phyloP scores from a whole-genome alignment of 2,329 filamentous ascomycete genomes.

The Colletotrichum horii region DNA sequence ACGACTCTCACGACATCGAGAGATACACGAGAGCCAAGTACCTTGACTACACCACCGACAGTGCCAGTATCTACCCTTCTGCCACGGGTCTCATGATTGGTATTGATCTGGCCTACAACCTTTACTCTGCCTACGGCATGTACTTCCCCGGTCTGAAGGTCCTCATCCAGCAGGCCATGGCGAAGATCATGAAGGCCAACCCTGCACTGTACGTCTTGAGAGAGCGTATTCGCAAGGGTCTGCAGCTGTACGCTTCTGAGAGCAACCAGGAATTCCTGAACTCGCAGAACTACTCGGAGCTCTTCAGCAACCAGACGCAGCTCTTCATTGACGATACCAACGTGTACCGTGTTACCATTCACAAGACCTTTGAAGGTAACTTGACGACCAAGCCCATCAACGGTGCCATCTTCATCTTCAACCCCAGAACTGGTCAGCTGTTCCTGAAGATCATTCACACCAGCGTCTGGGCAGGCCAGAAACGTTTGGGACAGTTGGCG shows the following conservation, averaged over 20 bases:
- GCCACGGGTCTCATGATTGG: conserved; percentile 97
- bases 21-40: conserved; percentile 98
- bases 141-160: conserved; percentile 98
- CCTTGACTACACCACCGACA: conserved; percentile 97
- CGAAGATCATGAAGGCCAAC: conserved; percentile 99
- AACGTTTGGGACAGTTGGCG: conserved; percentile 95
- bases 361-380: conserved; percentile 99
- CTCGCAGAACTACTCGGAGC: conserved; percentile 98
- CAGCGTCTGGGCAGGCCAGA: conserved; percentile 98
- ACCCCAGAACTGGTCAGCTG: conserved; percentile 94
- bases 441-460: conserved; percentile 99
- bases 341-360: conserved; percentile 98
- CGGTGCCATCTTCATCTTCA: conserved; percentile 99
- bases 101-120: conserved; percentile 96
- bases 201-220: conserved; percentile 94
- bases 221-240: conserved; percentile 97
- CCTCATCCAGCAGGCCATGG: conserved; percentile 96
- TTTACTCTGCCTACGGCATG: conserved; percentile 97
- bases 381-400: conserved; percentile 99
- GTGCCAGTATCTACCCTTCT: conserved; percentile 97
- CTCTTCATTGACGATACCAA: conserved; percentile 99
- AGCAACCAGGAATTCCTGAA: conserved; percentile 99
- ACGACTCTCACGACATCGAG: conserved; percentile 98
- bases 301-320: conserved; percentile 99
- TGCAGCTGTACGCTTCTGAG: conserved; percentile 97